Percentiles rank a stretch among this genome's conserved stretches.
Evolutionary conservation across 192 early-diverging fungal species (phyloP).

Genomic region (Backusella liffmaniae): DNA sequence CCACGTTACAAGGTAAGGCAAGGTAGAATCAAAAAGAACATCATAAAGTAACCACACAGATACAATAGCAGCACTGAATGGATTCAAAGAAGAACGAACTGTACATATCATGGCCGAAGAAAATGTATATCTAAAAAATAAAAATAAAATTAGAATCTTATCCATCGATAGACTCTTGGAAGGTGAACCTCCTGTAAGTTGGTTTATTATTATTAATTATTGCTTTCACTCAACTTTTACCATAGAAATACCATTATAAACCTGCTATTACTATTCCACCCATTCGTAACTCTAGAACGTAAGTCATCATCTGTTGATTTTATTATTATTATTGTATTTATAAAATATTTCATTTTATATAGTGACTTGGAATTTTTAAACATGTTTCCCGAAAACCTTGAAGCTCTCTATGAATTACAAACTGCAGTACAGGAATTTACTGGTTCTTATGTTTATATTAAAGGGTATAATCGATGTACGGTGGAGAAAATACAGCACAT

Average conservation of each 20-base stretch:
- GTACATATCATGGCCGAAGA: conserved; percentile 50
- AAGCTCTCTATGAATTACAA: conserved; percentile 40
- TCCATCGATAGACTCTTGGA: conserved; percentile 48
- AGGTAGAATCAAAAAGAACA: neutral
- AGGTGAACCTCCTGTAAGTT: conserved; percentile 42
- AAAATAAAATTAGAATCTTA: conserved; percentile 44
- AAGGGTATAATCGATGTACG: conserved; percentile 47
- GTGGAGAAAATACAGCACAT: conserved; percentile 52
- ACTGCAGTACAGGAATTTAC: conserved; percentile 50
- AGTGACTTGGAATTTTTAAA: conserved; percentile 51
- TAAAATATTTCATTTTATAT: neutral
- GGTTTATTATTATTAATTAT: neutral
- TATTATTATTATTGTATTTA: neutral
- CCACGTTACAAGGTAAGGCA: conserved; percentile 44
- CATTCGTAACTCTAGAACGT: conserved; percentile 27
- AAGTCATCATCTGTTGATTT: conserved; percentile 16
- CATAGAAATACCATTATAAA: conserved; percentile 14
- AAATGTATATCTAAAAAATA: conserved; percentile 44
- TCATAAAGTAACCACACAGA: neutral
- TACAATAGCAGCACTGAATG: neutral
- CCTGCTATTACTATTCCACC: conserved; percentile 22
- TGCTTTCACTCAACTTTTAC: neutral
- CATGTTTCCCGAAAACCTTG: conserved; percentile 37
- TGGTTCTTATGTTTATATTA: conserved; percentile 57
- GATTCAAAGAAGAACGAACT: conserved; percentile 42